A percentile compares a stretch with the other conserved stretches of the same genome.
Evolutionary conservation across 2,329 filamentous ascomycete genomes (phyloP).

Genomic region (Hymenoscyphus infarciens): DNA sequence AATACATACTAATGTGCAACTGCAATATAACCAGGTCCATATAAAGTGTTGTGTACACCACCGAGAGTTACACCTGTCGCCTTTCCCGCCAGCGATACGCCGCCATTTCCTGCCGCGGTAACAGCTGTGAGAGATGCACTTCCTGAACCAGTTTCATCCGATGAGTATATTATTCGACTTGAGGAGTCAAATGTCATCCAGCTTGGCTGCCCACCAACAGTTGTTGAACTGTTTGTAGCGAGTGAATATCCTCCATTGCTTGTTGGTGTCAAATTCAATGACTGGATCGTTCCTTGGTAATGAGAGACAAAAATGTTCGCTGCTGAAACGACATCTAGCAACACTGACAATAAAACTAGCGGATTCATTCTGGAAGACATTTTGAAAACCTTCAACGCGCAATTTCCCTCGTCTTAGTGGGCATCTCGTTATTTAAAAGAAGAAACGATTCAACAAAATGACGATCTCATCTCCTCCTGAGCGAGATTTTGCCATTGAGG

Average conservation of each 20-base stretch:
- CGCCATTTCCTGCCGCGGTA: slow-evolving; percentile 38
- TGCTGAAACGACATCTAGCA: slow-evolving; percentile 13
- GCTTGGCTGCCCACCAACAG: slow-evolving; percentile 38
- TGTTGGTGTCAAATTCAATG: slow-evolving; percentile 35
- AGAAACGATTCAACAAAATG: neutral
- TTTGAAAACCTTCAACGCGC: neutral
- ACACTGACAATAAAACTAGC: slow-evolving; percentile 7
- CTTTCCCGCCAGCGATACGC: slow-evolving; percentile 36
- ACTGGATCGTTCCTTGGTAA: slow-evolving; percentile 43
- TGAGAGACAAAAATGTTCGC: slow-evolving; percentile 32
- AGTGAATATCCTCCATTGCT: slow-evolving; percentile 17
- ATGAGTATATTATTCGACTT: slow-evolving; percentile 40
- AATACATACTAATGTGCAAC: slow-evolving; percentile 27
- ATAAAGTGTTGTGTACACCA: slow-evolving; percentile 25
- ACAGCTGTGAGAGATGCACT: slow-evolving; percentile 37
- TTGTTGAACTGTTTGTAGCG: slow-evolving; percentile 30
- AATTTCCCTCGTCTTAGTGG: neutral
- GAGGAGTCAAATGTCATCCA: slow-evolving; percentile 45
- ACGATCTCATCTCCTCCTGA: neutral
- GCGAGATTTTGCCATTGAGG: slow-evolving; percentile 10
- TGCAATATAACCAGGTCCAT: slow-evolving; percentile 25
- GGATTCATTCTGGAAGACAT: slow-evolving; percentile 11
- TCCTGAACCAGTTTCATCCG: slow-evolving; percentile 41
- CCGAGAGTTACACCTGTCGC: slow-evolving; percentile 15
- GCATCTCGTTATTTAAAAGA: neutral